These are phyloP conservation scores for Solanum virginianum DNA, from an alignment of 257 asterid genomes.

Conservation along the genomic window DNA sequence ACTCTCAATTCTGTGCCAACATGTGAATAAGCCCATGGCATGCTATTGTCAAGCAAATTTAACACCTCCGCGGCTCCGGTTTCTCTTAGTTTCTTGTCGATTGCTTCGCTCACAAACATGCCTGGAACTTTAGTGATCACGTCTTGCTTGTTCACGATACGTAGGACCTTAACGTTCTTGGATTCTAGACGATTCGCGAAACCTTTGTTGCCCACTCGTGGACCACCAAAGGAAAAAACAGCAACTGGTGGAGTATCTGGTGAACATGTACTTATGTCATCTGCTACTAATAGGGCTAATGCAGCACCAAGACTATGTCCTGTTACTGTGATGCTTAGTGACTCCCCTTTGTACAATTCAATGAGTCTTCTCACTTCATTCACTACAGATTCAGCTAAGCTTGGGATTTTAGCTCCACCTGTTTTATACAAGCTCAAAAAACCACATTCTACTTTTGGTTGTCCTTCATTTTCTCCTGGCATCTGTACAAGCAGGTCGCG, in stretches of 20 bases:
- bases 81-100: constrained; percentile 42
- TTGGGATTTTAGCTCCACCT: constrained; percentile 55
- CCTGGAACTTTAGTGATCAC: constrained; percentile 80
- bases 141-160: constrained; percentile 68
- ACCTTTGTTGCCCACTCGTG: constrained; percentile 69
- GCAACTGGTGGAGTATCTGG: constrained; percentile 53
- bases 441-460: constrained; percentile 65
- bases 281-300: constrained; percentile 53
- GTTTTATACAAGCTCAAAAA: constrained; percentile 51
- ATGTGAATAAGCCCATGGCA: constrained; percentile 92
- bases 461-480: constrained; percentile 8
- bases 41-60: constrained; percentile 32
- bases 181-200: constrained; percentile 32
- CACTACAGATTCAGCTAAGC: constrained; percentile 55
- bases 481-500: constrained; percentile 49
- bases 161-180: constrained; percentile 49
- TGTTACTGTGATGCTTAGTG: constrained; percentile 65
- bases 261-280: constrained; percentile 47
- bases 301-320: constrained; percentile 96
- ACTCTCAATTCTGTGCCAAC: constrained; percentile 62
- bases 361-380: constrained; percentile 45
- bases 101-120: constrained; percentile 69
- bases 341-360: constrained; percentile 73
- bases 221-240: constrained; percentile 80
- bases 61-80: constrained; percentile 19